Conservation (phyloP, 83 land plant species). For the Diphasiastrum complanatum region DNA sequence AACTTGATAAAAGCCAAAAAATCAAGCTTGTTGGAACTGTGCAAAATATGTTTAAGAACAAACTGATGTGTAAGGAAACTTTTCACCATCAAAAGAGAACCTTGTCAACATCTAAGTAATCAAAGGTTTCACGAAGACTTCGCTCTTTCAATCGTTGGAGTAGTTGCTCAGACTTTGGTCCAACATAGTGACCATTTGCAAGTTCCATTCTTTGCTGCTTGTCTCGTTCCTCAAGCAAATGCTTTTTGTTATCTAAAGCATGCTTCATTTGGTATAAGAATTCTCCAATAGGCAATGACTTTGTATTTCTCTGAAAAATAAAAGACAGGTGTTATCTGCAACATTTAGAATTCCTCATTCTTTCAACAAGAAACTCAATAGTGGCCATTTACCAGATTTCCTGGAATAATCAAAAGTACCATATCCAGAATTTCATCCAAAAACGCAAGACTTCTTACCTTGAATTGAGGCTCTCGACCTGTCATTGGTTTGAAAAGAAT, state of each 20-base stretch:
- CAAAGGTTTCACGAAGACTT: constrained; percentile 28
- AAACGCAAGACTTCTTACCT: constrained; percentile 17
- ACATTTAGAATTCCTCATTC: no score
- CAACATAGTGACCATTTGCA: constrained; percentile 32
- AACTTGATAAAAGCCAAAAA: no score
- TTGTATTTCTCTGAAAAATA: constrained; percentile 29
- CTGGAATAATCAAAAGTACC: not conserved
- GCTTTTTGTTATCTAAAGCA: constrained; percentile 26
- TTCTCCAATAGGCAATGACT: constrained; percentile 30
- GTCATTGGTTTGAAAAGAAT: constrained; percentile 28
- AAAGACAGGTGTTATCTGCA: no score
- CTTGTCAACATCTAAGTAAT: constrained; percentile 31
- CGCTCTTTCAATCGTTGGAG: constrained; percentile 24
- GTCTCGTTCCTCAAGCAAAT: constrained; percentile 17
- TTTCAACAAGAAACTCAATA: not conserved
- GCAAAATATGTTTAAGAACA: no score
- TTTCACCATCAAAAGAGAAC: no score
- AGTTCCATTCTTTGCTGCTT: constrained; percentile 16
- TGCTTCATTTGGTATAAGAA: constrained; percentile 31
- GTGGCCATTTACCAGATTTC: not conserved
- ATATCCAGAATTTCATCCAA: not conserved
- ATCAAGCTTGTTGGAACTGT: no score
- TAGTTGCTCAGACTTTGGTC: constrained; percentile 25
- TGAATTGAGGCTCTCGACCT: constrained; percentile 29
- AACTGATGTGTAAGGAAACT: no score